Base-by-base conservation (phyloP, 73 alveolate species). In the Paramecium caudatum region DNA sequence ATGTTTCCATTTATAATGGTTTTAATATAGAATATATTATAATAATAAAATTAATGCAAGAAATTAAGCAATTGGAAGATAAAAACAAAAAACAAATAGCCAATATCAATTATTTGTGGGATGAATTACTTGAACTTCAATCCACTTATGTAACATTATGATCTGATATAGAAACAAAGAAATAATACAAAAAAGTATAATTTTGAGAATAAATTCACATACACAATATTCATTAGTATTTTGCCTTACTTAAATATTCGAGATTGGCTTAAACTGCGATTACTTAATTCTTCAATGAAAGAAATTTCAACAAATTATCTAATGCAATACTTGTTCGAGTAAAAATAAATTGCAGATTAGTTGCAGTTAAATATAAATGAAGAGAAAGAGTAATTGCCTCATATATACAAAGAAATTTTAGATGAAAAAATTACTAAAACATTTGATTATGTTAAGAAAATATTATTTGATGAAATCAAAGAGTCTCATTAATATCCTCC, bases 241-340 rank as follows among this genome's bases (percentile, higher is more conserved):
- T 5, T 55, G 23, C 46, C 80, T 27, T 55, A 27, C 12, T 10
- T 55, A 9, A 27, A 55, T 55, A 27, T 55, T 37, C 46, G 12
- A 8, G 80, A 55, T 4, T 16, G 23, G 23, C 30, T 55, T 16
- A 55, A 55, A 55, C 13, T 55, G 21, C 23, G 80, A 55, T 9
- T 23, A 8, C 16, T 55, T 16, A 55, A 21, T 8, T 27, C 12
- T 10, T 55, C 1, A 27, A 55, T 55, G 80, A 55, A 55, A 21
- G 80, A 55, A 55, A 55, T 55, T 12, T 27, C 30, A 55, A 55
- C 80, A 6, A 55, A 55, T 55, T 55, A 23, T 55, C 23, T 55
- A 27, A 55, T 55, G 13, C 23, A 10, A 55, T 55, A n/a, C n/a
- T n/a, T n/a, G n/a, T n/a, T n/a, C n/a, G n/a, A n/a, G n/a, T n/a